Evolutionary conservation across 768 basidiomycete genomes (phyloP).

Genomic region (Serendipita sp.): DNA sequence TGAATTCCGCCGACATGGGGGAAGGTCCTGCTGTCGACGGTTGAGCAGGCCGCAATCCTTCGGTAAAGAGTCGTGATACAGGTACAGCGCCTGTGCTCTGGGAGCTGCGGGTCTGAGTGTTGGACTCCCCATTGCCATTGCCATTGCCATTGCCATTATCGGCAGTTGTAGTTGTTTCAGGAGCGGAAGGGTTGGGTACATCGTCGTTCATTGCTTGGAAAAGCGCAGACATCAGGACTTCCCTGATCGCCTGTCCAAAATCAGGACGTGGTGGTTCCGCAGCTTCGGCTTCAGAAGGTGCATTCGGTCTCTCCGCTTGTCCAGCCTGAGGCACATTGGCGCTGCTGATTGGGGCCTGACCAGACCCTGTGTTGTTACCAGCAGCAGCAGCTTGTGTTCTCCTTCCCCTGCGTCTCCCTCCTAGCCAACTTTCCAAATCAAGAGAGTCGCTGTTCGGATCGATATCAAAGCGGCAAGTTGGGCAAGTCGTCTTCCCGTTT

Average conservation of each 20-base stretch:
- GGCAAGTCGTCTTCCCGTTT: slow-evolving; percentile 51
- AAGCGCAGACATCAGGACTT: background rate
- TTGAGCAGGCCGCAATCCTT: too few species aligned
- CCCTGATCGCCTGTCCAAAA: background rate
- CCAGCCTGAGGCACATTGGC: background rate
- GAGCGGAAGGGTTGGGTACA: background rate
- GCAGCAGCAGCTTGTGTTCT: background rate
- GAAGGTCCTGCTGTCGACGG: too few species aligned
- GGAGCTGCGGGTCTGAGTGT: too few species aligned
- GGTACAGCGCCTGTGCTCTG: too few species aligned
- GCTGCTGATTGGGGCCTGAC: background rate
- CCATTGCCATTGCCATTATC: too few species aligned
- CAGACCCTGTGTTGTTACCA: background rate
- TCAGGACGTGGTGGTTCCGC: background rate
- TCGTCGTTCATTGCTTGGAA: background rate
- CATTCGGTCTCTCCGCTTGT: background rate
- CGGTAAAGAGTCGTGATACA: too few species aligned
- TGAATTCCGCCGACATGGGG: too few species aligned
- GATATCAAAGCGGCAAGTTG: slow-evolving; percentile 68
- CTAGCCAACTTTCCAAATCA: slow-evolving; percentile 10
- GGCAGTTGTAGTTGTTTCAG: background rate
- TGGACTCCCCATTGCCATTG: too few species aligned
- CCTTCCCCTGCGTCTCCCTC: background rate
- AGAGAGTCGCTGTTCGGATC: slow-evolving; percentile 62
- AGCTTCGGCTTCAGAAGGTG: too few species aligned